Conservation (phyloP, 1,284 basidiomycete genomes). For the Pseudozyma hubeiensis region DNA sequence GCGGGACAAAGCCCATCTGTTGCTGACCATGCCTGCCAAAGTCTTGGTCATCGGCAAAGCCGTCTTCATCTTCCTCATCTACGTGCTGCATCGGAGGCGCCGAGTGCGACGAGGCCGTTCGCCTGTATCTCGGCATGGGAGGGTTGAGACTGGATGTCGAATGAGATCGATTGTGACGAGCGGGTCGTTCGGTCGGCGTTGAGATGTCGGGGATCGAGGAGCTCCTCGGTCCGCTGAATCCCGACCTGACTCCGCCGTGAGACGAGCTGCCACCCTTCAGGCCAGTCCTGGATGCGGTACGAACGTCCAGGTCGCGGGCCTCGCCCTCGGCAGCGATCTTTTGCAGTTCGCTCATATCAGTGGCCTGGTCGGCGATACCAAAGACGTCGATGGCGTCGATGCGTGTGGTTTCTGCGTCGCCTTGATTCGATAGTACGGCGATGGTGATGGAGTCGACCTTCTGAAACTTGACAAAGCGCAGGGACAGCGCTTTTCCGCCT, state of each 20-base stretch:
- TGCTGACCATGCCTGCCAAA: constrained; percentile 2
- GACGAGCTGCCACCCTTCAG: constrained; percentile 76
- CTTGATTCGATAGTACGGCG: constrained; percentile 81
- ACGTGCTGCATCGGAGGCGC: constrained; percentile 41
- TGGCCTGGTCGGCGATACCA: constrained; percentile 77
- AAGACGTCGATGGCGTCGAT: constrained; percentile 82
- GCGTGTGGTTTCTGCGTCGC: constrained; percentile 78
- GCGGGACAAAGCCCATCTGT: constrained; percentile 16
- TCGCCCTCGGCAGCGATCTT: constrained; percentile 49
- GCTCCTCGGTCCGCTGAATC: constrained; percentile 22
- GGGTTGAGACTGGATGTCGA: constrained; percentile 38
- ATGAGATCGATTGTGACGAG: constrained; percentile 32
- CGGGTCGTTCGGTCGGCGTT: constrained; percentile 22
- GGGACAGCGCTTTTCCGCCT: constrained; percentile 74
- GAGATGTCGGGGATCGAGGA: constrained; percentile 41
- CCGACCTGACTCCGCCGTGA: neutral
- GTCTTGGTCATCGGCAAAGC: neutral
- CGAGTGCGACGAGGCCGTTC: constrained; percentile 21
- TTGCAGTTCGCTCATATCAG: constrained; percentile 60
- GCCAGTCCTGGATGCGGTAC: constrained; percentile 28
- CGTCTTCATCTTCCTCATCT: constrained; percentile 32
- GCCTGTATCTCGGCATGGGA: constrained; percentile 17
- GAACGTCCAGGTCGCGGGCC: constrained; percentile 10
- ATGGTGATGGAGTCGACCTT: constrained; percentile 75
- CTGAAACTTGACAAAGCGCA: constrained; percentile 84